Evolutionary conservation across 805 yeast species (phyloP), one percentile per base, ranked within the genome.

Genomic region (Peterozyma toletana): DNA sequence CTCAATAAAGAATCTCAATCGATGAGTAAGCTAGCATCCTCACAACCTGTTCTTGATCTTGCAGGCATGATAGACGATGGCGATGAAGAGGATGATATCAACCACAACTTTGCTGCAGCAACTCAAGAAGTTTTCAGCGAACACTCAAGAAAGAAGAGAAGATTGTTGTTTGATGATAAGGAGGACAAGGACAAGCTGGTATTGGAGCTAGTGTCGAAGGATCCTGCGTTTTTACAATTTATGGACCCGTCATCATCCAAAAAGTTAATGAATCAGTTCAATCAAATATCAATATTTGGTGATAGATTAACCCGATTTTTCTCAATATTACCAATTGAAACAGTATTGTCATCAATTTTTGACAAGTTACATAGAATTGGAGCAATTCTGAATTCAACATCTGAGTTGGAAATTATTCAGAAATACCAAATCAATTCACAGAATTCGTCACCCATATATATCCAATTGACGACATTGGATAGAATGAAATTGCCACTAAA

Each of bases 281-380:
- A 50, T 30, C 41, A 48, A 38, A 36, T 47, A 49, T 36, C 60
- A 58, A 42, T 62, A 11, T 64, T 70, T 31, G 64, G 70, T 1
- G 71, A 69, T 31, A 62, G 75, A 44, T 54, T 78, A 38, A 78
- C 83, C 1, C 60, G 78, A 37, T 78, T 78, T 51, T 77, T 73
- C 53, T 71, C 79, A 0, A 54, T 59, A 10, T 53, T 64, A 1
- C 68, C 77, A 2, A 44, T 73, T 17, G 75, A 71, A 41, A 57
- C 67, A 9, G 54, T 78, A 13, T 41, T 75, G 4, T 61, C 74
- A 2, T 59, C 66, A 1, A 40, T 78, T 2, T 48, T 66, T 11
- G 69, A 71, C 16, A 60, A 78, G 0, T 54, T 78, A 34, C 62
- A 63, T 43, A 62, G 67, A 38, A 52, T 72, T 13, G 78, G 77